Percentiles rank a stretch among this genome's conserved stretches.
These are phyloP conservation scores for Talaromyces rugulosus DNA, from an alignment of 2,329 filamentous ascomycete species.

Conservation along the genomic window DNA sequence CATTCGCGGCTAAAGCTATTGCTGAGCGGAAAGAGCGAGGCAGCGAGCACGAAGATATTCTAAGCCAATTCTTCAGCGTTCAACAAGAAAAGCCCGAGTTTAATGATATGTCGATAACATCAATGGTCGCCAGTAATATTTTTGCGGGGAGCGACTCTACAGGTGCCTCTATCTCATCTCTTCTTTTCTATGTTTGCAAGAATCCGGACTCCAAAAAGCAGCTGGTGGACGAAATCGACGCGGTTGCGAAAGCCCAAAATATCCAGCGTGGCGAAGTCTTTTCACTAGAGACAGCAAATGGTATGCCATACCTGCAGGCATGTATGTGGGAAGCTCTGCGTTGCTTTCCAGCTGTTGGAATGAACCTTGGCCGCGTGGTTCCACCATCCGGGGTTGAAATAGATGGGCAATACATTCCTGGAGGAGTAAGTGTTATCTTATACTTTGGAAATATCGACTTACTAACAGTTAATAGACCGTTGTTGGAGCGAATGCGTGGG, in stretches of 20 bases:
- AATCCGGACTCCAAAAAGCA: slow-evolving; percentile 25
- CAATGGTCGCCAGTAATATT: slow-evolving; percentile 36
- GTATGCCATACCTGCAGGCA: slow-evolving; percentile 28
- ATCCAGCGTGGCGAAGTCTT: slow-evolving; percentile 19
- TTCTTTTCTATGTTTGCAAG: slow-evolving; percentile 36
- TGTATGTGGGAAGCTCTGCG: slow-evolving; percentile 17
- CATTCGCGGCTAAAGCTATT: slow-evolving; percentile 11
- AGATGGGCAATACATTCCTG: slow-evolving; percentile 15
- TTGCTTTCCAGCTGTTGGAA: slow-evolving; percentile 16
- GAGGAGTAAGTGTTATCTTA: slow-evolving; percentile 11
- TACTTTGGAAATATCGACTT: background rate
- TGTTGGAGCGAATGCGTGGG: slow-evolving; percentile 10
- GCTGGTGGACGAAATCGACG: slow-evolving; percentile 33
- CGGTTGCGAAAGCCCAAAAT: slow-evolving; percentile 15
- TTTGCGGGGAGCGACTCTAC: slow-evolving; percentile 44
- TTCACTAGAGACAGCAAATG: slow-evolving; percentile 25
- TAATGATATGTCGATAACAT: slow-evolving; percentile 31
- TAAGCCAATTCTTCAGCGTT: slow-evolving; percentile 32
- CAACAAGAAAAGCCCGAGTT: slow-evolving; percentile 34
- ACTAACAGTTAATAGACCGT: background rate
- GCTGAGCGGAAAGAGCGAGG: slow-evolving; percentile 26
- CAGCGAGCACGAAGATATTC: slow-evolving; percentile 32
- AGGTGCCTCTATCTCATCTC: slow-evolving; percentile 32
- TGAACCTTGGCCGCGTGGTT: slow-evolving; percentile 13
- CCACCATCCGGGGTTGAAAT: slow-evolving; percentile 15